A percentile compares a stretch with the other conserved stretches of the same genome.
Conservation (phyloP, 2,329 filamentous ascomycete genomes). For the Fusarium humuli region DNA sequence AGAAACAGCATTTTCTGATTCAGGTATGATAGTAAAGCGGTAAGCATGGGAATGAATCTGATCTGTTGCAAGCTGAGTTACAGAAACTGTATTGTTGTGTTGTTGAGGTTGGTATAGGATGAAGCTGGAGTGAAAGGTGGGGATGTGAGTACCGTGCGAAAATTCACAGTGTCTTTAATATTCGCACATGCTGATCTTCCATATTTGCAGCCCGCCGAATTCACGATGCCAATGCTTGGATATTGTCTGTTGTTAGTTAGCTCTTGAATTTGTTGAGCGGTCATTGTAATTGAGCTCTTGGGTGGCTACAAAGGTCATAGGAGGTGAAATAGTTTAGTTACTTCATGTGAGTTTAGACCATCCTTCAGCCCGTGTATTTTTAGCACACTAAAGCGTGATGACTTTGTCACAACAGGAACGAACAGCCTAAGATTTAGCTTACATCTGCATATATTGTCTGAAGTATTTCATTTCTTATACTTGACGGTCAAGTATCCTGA, state of each 20-base stretch:
- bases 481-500: background rate
- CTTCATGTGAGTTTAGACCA: background rate
- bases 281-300: constrained; percentile 16
- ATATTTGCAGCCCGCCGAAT: background rate
- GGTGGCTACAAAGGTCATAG: constrained; percentile 5
- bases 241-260: constrained; percentile 3
- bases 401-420: too few species aligned
- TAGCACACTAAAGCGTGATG: background rate
- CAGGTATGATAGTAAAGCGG: fast-evolving
- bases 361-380: background rate
- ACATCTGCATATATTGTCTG: fast-evolving
- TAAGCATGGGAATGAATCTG: background rate
- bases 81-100: background rate
- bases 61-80: background rate
- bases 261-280: constrained; percentile 14
- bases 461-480: background rate
- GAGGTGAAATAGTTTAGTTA: background rate
- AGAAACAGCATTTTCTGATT: fast-evolving
- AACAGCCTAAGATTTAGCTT: background rate
- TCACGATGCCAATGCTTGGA: background rate
- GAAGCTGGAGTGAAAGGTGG: background rate
- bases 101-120: background rate
- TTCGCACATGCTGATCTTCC: background rate
- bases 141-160: background rate
- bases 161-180: fast-evolving